Conservation (phyloP, 352 stramenopile species). For the Elongisporangium prolatum region DNA sequence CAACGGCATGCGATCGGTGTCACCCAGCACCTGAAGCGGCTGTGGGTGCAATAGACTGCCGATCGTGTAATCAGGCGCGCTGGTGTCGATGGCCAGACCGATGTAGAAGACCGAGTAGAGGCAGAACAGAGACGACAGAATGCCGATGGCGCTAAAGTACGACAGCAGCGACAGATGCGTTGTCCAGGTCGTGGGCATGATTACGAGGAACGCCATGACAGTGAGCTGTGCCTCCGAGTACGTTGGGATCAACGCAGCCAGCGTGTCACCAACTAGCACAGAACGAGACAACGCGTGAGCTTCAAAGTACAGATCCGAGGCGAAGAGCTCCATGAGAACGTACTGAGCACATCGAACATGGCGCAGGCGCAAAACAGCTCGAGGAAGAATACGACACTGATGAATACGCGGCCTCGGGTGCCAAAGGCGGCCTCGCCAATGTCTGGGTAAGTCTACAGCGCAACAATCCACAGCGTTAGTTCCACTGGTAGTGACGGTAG, state of each 20-base stretch:
- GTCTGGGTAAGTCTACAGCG: conserved; percentile 59
- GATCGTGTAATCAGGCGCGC: conserved; percentile 22
- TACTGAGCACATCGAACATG: conserved; percentile 82
- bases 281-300: conserved; percentile 1
- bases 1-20: conserved; percentile 63
- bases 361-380: conserved; percentile 67
- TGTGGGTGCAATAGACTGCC: conserved; percentile 67
- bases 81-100: conserved; percentile 50
- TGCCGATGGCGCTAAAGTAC: conserved; percentile 81
- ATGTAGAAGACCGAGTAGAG: conserved; percentile 75
- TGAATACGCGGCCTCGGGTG: conserved; percentile 56
- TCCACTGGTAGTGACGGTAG: not conserved
- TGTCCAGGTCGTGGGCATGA: conserved; percentile 81
- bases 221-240: conserved; percentile 55
- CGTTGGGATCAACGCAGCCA: conserved; percentile 64
- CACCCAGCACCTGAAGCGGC: conserved; percentile 51
- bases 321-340: conserved; percentile 4
- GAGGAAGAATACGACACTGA: conserved; percentile 76
- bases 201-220: conserved; percentile 61
- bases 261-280: conserved; percentile 61
- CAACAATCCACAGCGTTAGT: not conserved
- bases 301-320: not conserved
- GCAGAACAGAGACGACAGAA: conserved; percentile 81
- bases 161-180: conserved; percentile 78
- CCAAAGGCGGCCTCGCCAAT: conserved; percentile 82